Percentiles rank a stretch among this genome's conserved stretches.
These are phyloP conservation scores for Neoboletus subvelutipes DNA, from an alignment of 768 basidiomycete genomes.

Conservation along the genomic window DNA sequence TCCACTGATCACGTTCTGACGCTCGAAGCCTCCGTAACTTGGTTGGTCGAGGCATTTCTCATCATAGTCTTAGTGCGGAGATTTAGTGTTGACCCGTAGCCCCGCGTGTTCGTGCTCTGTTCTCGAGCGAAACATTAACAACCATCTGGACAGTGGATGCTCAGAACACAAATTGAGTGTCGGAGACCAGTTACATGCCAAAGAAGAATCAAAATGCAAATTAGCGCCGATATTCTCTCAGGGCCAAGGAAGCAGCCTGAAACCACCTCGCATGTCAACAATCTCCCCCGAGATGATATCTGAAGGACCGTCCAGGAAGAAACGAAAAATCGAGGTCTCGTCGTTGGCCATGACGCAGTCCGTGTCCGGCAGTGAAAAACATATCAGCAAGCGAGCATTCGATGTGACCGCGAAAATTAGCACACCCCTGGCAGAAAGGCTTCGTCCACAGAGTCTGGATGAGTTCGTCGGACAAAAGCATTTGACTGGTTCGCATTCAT, in stretches of 20 bases:
- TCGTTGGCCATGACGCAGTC: constrained; percentile 5
- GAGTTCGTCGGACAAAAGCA: constrained; percentile 75
- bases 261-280: constrained; percentile 11
- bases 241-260: constrained; percentile 10
- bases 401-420: constrained; percentile 30
- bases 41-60: constrained; percentile 20
- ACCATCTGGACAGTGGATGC: constrained; percentile 51
- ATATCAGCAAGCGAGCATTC: constrained; percentile 20
- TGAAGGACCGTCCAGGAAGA: constrained; percentile 27
- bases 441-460: constrained; percentile 61
- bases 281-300: constrained; percentile 6
- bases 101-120: constrained; percentile 50
- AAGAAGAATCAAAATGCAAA: constrained; percentile 23
- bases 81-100: constrained; percentile 28
- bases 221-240: constrained; percentile 45
- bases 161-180: constrained; percentile 16
- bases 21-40: constrained; percentile 17
- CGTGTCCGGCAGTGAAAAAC: constrained; percentile 19
- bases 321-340: constrained; percentile 26
- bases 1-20: constrained; percentile 1
- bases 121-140: constrained; percentile 43
- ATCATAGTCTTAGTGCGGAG: not conserved
- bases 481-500: constrained; percentile 54
- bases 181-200: constrained; percentile 1
- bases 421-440: constrained; percentile 67